Conservation (phyloP, 2,329 filamentous ascomycete genomes). For the Sphaerulina populicola region DNA sequence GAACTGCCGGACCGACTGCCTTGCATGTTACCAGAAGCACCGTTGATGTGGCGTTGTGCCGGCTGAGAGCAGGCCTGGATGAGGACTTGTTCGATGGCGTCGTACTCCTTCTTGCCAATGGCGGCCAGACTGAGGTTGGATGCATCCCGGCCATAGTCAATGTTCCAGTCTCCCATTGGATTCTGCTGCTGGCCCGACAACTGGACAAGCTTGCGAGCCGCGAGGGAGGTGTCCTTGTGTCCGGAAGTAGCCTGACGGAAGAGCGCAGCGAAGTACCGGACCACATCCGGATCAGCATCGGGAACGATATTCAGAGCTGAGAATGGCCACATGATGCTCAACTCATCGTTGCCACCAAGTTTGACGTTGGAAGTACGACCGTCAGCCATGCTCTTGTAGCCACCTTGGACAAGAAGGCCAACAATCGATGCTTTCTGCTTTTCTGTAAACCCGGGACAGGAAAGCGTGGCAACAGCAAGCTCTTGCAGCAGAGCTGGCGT, state of each 20-base stretch:
- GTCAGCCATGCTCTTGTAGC: conserved; percentile 19
- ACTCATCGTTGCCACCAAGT: conserved; percentile 21
- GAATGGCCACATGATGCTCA: conserved; percentile 28
- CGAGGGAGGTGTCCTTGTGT: conserved; percentile 10
- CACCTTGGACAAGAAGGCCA: conserved; percentile 11
- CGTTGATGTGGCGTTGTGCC: background rate
- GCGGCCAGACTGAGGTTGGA: conserved; percentile 20
- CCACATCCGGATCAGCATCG: conserved; percentile 19
- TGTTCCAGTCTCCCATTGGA: conserved; percentile 26
- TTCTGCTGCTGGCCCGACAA: conserved; percentile 11
- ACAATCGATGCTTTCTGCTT: conserved; percentile 27
- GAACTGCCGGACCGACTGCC: conserved; percentile 3
- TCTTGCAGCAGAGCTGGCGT: conserved; percentile 28
- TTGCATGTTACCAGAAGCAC: background rate
- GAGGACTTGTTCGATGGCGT: conserved; percentile 21
- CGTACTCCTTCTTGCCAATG: conserved; percentile 25
- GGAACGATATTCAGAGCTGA: conserved; percentile 22
- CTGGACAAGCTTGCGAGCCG: conserved; percentile 15
- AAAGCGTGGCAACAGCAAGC: conserved; percentile 27
- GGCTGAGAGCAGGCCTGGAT: conserved; percentile 8
- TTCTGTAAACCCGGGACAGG: conserved; percentile 31
- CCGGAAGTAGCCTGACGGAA: conserved; percentile 21
- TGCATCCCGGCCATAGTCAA: conserved; percentile 22
- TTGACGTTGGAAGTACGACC: conserved; percentile 20
- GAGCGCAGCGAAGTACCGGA: conserved; percentile 26